Evolutionary conservation across 495 filamentous ascomycete genomes (phyloP), one percentile per base, ranked within the genome.

Genomic region (Talaromyces thailandensis): DNA sequence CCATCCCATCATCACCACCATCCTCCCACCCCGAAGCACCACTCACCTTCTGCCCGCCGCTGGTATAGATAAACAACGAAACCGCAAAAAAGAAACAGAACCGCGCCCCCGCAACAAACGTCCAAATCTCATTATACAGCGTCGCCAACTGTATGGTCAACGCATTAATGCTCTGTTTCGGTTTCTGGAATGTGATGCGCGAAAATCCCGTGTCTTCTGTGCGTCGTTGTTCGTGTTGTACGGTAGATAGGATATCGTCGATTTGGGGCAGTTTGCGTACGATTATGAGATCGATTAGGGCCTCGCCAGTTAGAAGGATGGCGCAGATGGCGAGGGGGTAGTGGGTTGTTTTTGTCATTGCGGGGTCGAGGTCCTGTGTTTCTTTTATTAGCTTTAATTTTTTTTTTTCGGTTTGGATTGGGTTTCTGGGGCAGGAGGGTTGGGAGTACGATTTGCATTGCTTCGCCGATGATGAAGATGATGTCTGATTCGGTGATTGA

Each of bases 381-480:
- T 23, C 40, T 58, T n/a, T 45, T 28, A 8, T 35, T 43, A 51
- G 48, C 24, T 14, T 61, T 16, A 61, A 9, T 50, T 2, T 61
- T 31, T 7, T 7, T 4, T 3, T 28, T 28, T 28, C 9, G 31
- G 31, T 35, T 35, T 35, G 31, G 18, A 28, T 25, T 37, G n/a
- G n/a, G 16, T n/a, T 60, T 43, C 14, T 7, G 26, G 51, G 51
- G 24, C 12, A 24, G 1, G 16, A n/a, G 58, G 29, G n/a, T 16
- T 21, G 21, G 11, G 14, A 77, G 32, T 84, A 90, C 89, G 63
- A 95, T 81, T 63, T 84, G 82, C 83, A 94, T 86, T 50, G 90
- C 81, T 71, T 94, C 91, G 50, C 92, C 92, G 14, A 96, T 75
- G 48, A 96, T 83, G 67, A 85, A 93, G 58, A 96, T 90, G 9